Evolutionary conservation across 768 basidiomycete species (phyloP), one percentile per base, ranked within the genome.

Genomic region (Lactarius vividus): DNA sequence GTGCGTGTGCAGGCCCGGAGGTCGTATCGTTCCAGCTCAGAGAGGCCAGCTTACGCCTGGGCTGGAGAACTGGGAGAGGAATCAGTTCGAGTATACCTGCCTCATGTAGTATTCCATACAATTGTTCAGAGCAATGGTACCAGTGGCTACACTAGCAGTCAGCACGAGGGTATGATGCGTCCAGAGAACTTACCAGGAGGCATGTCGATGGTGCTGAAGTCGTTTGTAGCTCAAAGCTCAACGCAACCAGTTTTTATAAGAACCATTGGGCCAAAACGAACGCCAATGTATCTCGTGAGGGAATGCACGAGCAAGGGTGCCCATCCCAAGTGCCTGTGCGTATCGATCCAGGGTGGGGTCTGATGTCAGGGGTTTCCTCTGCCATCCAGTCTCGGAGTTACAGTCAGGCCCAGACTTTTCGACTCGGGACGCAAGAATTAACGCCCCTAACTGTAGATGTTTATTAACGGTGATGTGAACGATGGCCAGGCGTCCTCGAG

Each of bases 21-120:
- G 52, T 68, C 0, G 68, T 71, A 57, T 83, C 81, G 16, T 61
- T 74, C 76, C 77, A 88, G 53, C 74, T 79, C 59, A 87, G 55
- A 5, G 77, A 66, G 55, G 78, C 71, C 6, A 40, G 39, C 67
- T 73, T 65, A 54, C 71, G 66, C 46, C 71, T 74, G 33, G 28
- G 62, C 65, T 83, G 82, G 37, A 81, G 69, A 70, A 79, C 81
- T 83, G 49, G 33, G 29, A 31, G 39, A 31, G 29, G 23, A 39
- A 31, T 69, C 15, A 69, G 46, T 54, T 15, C 20, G 49, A 16
- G 26, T 49, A 58, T 49, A 52, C 46, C 44, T 28, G 26, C 54
- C 11, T 35, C 10, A 44, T 23, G 54, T 26, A 5, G 26, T 54
- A 28, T 37, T 39, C 28, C 67, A 16, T 65, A 69, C 70, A 66